Conservation (phyloP, 768 basidiomycete species). For the Collybia sordida region DNA sequence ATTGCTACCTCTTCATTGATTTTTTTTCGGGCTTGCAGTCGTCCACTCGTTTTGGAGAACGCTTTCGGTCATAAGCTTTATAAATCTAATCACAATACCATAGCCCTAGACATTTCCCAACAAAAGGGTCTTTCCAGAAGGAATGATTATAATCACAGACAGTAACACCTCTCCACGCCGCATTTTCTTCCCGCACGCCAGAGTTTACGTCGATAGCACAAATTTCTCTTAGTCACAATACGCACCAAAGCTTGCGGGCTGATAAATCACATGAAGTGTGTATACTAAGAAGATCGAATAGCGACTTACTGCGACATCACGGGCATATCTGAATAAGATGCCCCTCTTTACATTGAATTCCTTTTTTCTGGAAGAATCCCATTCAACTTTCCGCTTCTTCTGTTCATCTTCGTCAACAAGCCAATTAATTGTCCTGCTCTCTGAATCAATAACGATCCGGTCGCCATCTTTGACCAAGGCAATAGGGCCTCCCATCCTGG, state of each 20-base stretch:
- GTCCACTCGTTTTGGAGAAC: no score
- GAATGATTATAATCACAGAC: neutral
- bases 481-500: constrained; percentile 82
- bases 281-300: constrained; percentile 2
- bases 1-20: no score
- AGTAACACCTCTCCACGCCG: neutral
- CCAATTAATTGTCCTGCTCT: constrained; percentile 68
- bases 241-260: constrained; percentile 83
- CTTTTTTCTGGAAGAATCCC: constrained; percentile 67
- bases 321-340: constrained; percentile 75
- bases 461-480: constrained; percentile 87
- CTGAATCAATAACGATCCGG: constrained; percentile 70
- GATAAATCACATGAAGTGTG: constrained; percentile 5
- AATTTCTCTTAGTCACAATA: constrained; percentile 64
- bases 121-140: no score
- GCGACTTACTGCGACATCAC: constrained; percentile 80
- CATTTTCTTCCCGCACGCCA: neutral
- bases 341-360: constrained; percentile 72
- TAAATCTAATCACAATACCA: no score
- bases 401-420: constrained; percentile 68
- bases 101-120: no score
- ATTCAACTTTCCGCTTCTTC: constrained; percentile 55
- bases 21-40: no score
- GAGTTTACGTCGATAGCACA: neutral
- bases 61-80: no score